Evolutionary conservation across 805 yeast species (phyloP).

Genomic region (Candida xyloterini): DNA sequence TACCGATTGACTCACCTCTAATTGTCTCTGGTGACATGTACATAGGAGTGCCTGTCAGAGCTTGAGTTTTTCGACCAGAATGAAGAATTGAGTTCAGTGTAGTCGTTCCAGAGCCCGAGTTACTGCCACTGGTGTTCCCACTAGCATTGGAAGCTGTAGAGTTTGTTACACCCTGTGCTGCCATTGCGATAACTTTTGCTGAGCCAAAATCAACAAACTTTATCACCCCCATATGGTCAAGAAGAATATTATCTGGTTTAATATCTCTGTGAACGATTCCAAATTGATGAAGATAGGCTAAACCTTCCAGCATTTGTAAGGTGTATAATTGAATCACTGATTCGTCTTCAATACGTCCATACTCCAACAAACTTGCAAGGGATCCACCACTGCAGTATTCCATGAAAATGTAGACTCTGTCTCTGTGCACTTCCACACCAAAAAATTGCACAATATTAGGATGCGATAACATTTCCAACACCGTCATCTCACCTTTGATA

Average conservation of each 20-base stretch:
- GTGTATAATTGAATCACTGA: slow-evolving; percentile 87
- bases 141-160: slow-evolving; percentile 4
- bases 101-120: slow-evolving; percentile 13
- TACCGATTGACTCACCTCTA: slow-evolving; percentile 64
- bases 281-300: slow-evolving; percentile 89
- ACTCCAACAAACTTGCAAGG: slow-evolving; percentile 75
- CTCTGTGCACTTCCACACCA: slow-evolving; percentile 97
- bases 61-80: slow-evolving; percentile 28
- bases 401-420: slow-evolving; percentile 93
- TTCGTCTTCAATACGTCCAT: slow-evolving; percentile 95
- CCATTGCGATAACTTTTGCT: slow-evolving; percentile 79
- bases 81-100: slow-evolving; percentile 19
- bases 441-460: slow-evolving; percentile 95
- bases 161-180: slow-evolving; percentile 34
- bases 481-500: slow-evolving; percentile 95
- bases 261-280: slow-evolving; percentile 97
- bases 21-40: slow-evolving; percentile 98
- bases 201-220: slow-evolving; percentile 98
- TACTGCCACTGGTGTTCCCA: slow-evolving; percentile 6
- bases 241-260: slow-evolving; percentile 88
- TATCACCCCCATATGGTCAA: slow-evolving; percentile 89
- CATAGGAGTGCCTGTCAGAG: slow-evolving; percentile 94
- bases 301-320: slow-evolving; percentile 88
- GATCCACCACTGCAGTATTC: slow-evolving; percentile 98
- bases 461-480: slow-evolving; percentile 89